Conservation (phyloP, 1,284 basidiomycete species). For the Xanthoconium separans region DNA sequence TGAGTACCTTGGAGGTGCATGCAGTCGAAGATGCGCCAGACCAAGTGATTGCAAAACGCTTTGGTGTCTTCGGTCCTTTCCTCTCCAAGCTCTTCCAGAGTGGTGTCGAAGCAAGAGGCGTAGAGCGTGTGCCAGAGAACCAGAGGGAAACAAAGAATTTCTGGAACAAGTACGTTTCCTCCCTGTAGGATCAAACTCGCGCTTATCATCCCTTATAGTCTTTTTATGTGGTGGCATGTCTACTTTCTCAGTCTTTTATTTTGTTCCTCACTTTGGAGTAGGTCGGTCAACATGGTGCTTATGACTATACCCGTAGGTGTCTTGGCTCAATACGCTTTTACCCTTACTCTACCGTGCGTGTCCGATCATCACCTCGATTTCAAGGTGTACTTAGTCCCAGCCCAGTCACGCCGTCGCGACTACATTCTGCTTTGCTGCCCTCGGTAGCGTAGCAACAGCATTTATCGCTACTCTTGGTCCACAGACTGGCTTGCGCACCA, state of each 20-base stretch:
- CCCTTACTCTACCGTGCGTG: constrained; percentile 48
- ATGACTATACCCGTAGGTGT: constrained; percentile 59
- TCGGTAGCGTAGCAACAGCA: constrained; percentile 42
- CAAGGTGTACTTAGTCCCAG: background rate
- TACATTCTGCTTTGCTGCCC: constrained; percentile 43
- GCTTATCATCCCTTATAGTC: constrained; percentile 28
- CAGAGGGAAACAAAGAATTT: constrained; percentile 45
- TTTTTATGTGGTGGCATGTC: constrained; percentile 50
- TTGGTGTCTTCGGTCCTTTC: constrained; percentile 8
- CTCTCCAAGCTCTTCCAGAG: constrained; percentile 9
- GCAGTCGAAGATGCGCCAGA: constrained; percentile 32
- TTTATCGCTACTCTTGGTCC: constrained; percentile 65
- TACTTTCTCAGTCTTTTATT: background rate
- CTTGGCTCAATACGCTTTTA: constrained; percentile 51
- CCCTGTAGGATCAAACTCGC: constrained; percentile 4
- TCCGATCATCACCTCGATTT: background rate
- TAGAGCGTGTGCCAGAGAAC: constrained; percentile 51
- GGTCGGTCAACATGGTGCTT: constrained; percentile 50
- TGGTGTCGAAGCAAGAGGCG: constrained; percentile 43
- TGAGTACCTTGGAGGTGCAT: background rate
- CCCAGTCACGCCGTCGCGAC: constrained; percentile 43
- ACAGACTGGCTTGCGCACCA: constrained; percentile 59
- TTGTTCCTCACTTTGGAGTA: constrained; percentile 1
- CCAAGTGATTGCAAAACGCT: constrained; percentile 36
- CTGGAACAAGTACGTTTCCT: constrained; percentile 46